Evolutionary conservation across 768 basidiomycete genomes (phyloP).

Genomic region (Calocera viscosa): DNA sequence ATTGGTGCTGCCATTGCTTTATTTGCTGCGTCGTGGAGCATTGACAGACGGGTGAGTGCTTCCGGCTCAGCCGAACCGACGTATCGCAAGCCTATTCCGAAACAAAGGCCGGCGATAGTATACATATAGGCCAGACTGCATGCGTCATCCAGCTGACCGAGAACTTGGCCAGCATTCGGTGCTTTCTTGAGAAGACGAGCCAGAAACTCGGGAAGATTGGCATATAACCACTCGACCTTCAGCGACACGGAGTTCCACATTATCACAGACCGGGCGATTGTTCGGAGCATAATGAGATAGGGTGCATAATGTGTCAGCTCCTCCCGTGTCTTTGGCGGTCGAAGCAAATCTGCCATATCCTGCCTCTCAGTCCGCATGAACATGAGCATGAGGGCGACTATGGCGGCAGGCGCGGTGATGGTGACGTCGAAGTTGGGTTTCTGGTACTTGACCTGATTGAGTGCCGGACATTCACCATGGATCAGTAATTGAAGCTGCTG

Average conservation of each 20-base stretch:
- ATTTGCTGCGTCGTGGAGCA: slow-evolving; percentile 9
- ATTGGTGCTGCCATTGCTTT: background rate
- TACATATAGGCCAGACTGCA: slow-evolving; percentile 85
- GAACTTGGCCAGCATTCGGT: slow-evolving; percentile 31
- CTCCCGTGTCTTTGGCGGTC: slow-evolving; percentile 67
- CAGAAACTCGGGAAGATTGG: slow-evolving; percentile 48
- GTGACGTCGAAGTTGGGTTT: slow-evolving; percentile 63
- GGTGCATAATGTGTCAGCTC: slow-evolving; percentile 79
- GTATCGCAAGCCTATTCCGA: slow-evolving; percentile 81
- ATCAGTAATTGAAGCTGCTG: slow-evolving; percentile 60
- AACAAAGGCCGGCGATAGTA: slow-evolving; percentile 81
- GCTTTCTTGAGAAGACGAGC: slow-evolving; percentile 38
- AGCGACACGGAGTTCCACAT: slow-evolving; percentile 73
- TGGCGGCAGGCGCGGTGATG: slow-evolving; percentile 82
- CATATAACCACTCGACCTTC: slow-evolving; percentile 53
- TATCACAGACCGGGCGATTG: slow-evolving; percentile 63
- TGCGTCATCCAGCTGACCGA: slow-evolving; percentile 43
- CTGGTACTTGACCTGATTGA: slow-evolving; percentile 18
- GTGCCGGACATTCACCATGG: slow-evolving; percentile 42
- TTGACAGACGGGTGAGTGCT: slow-evolving; percentile 30
- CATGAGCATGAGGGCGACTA: slow-evolving; percentile 84
- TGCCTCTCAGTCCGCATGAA: slow-evolving; percentile 72
- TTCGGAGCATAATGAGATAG: slow-evolving; percentile 71
- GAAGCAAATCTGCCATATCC: slow-evolving; percentile 77
- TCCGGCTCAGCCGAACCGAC: slow-evolving; percentile 88